Conservation (phyloP, 23 red algal genomes). For the Gracilariopsis chorda region DNA sequence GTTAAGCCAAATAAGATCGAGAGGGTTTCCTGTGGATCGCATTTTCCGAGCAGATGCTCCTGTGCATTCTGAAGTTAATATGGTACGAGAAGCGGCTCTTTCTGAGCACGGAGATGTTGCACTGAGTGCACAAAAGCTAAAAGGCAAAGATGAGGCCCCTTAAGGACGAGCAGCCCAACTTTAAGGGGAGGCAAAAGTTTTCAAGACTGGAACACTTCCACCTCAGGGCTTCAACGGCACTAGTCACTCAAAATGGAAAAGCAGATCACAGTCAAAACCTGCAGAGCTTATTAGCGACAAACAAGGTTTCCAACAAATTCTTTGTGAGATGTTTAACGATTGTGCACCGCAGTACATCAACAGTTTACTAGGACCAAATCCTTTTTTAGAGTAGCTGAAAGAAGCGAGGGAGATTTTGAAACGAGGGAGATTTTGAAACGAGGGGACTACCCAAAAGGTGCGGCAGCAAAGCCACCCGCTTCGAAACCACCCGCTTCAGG, state of each 20-base stretch:
- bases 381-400: slow-evolving; percentile 22
- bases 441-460: neutral
- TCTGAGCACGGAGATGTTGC: no score
- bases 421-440: no score
- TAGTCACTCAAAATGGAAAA: neutral
- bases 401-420: neutral
- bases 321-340: slow-evolving; percentile 20
- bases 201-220: no score
- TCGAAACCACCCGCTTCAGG: no score
- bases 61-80: neutral
- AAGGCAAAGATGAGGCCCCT: no score
- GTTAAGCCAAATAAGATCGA: slow-evolving; percentile 25
- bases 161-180: no score
- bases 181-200: no score
- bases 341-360: slow-evolving; percentile 13
- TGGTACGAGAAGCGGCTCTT: no score
- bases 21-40: slow-evolving; percentile 82
- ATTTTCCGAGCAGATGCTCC: slow-evolving; percentile 5
- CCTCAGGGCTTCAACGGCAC: no score
- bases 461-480: neutral
- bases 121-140: no score
- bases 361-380: neutral
- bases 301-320: slow-evolving; percentile 11
- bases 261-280: neutral
- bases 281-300: neutral